Base-by-base conservation (phyloP, 768 basidiomycete genomes). In the Termitomyces sp. region DNA sequence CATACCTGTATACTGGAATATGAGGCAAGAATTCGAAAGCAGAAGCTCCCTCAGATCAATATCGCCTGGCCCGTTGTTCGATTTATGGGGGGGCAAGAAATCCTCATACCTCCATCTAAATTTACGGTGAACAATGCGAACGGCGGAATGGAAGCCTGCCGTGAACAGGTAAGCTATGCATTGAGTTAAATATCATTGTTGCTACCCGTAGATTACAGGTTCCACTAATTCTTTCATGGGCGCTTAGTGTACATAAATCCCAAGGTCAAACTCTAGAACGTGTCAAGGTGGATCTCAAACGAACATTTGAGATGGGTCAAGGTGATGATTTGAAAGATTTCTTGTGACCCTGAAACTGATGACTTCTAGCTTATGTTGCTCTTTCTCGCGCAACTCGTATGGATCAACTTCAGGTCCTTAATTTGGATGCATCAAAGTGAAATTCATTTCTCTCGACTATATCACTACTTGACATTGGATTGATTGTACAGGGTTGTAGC, bases 181-280 rank as follows among this genome's bases (percentile, higher is more conserved):
- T 35, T 28, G 15, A 7, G 18, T 8, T 42, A 8, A 22, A n/a
- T 39, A 6, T n/a, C 50, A 12, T 7, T 33, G 8, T 56, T 33
- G 6, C 24, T 61, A 12, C 39, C 42, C 1, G 7, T 48, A 40
- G 45, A 33, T 15, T 36, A 48, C 64, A 91, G 86, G 66, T 92
- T 1, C 90, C 91, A 0, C 71, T 96, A 5, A 90, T 92, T 53
- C 80, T 94, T 18, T 87, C 94, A 0, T 95, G 92, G 90, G 92
- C 93, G 0, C 78, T 94, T 70, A 89, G 88, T 52, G 87, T 95
- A 38, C 92, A 95, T 75, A 96, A 96, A 70, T 89, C 89, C 5
- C 94, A 96, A 70, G 94, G 94, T 0, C 94, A 95, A 72, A 96
- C 94, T 0, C 75, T 96, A 48, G 85, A 92, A 55, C 80, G 92